Conservation (phyloP, 768 basidiomycete species). For the Lyophyllum atratum region DNA sequence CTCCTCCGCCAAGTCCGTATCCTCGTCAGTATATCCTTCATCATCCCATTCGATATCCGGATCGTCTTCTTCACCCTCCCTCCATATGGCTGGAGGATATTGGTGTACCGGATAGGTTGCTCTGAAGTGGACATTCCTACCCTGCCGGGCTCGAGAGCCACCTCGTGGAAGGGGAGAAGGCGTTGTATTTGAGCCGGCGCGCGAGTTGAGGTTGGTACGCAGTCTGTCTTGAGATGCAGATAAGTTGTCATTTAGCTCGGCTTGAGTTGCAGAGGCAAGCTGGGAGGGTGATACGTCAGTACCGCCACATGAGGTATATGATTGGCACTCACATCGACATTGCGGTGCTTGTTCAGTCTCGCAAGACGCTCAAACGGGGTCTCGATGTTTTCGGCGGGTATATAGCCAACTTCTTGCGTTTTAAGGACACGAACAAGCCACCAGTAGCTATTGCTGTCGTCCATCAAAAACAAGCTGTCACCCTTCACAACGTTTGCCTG, state of each 20-base stretch:
- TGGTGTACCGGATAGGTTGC: slow-evolving; percentile 65
- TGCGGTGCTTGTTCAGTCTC: slow-evolving; percentile 93
- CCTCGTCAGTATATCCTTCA: slow-evolving; percentile 71
- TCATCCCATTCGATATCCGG: slow-evolving; percentile 69
- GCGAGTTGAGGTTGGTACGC: slow-evolving; percentile 50
- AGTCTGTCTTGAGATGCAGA: slow-evolving; percentile 54
- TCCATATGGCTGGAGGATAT: slow-evolving; percentile 84
- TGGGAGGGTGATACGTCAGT: slow-evolving; percentile 26
- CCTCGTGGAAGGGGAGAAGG: slow-evolving; percentile 49
- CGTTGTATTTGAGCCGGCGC: slow-evolving; percentile 48
- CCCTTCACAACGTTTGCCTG: slow-evolving; percentile 99
- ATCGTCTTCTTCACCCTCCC: slow-evolving; percentile 72
- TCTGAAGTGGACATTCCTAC: slow-evolving; percentile 71
- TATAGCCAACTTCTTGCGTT: slow-evolving; percentile 98
- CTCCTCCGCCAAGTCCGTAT: slow-evolving; percentile 61
- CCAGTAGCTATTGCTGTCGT: slow-evolving; percentile 99
- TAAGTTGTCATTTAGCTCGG: slow-evolving; percentile 61
- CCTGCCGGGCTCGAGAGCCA: slow-evolving; percentile 34
- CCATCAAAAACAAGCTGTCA: slow-evolving; percentile 93
- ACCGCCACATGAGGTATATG: not conserved
- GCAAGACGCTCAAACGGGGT: slow-evolving; percentile 97
- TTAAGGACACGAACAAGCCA: slow-evolving; percentile 99
- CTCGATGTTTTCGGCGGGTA: slow-evolving; percentile 99
- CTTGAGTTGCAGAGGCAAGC: slow-evolving; percentile 76
- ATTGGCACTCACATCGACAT: slow-evolving; percentile 79